Evolutionary conservation across 768 basidiomycete genomes (phyloP).

Genomic region (Strobilomyces echinocephalus): DNA sequence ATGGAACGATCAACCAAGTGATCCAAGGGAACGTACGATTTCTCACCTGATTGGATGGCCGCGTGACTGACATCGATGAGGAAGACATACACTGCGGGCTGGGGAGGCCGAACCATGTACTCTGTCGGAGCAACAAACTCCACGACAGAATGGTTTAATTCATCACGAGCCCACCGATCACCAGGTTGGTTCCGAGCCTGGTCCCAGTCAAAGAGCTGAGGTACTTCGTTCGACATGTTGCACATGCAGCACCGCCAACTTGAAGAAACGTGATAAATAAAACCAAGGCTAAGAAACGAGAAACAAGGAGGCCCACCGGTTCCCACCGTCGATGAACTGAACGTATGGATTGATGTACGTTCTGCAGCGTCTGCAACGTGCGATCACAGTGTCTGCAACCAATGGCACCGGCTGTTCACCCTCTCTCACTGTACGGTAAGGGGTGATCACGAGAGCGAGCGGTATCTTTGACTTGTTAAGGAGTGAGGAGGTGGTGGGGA

Average conservation of each 20-base stretch:
- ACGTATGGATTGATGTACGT: slow-evolving; percentile 98
- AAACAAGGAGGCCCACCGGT: slow-evolving; percentile 50
- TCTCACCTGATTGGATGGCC: slow-evolving; percentile 81
- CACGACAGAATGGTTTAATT: slow-evolving; percentile 90
- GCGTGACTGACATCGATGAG: slow-evolving; percentile 93
- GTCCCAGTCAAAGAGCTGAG: slow-evolving; percentile 98
- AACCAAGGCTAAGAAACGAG: background rate
- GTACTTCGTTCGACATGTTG: slow-evolving; percentile 96
- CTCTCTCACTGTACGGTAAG: slow-evolving; percentile 80
- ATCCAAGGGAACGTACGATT: background rate
- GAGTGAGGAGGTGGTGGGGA: slow-evolving; percentile 85
- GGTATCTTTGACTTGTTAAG: slow-evolving; percentile 89
- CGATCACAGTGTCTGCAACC: slow-evolving; percentile 90
- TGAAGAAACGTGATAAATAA: background rate
- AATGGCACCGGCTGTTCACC: slow-evolving; percentile 86
- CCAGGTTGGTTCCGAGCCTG: slow-evolving; percentile 89
- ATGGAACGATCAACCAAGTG: background rate
- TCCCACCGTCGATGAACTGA: slow-evolving; percentile 96
- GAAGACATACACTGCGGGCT: slow-evolving; percentile 95
- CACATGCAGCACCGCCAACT: slow-evolving; percentile 99
- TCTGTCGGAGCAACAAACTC: slow-evolving; percentile 98
- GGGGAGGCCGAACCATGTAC: slow-evolving; percentile 98
- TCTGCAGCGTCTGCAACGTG: slow-evolving; percentile 91
- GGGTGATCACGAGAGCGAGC: slow-evolving; percentile 82
- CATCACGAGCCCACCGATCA: slow-evolving; percentile 90